Evolutionary conservation across 2,329 filamentous ascomycete species (phyloP).

Genomic region (Tolypocladium ophioglossoides): DNA sequence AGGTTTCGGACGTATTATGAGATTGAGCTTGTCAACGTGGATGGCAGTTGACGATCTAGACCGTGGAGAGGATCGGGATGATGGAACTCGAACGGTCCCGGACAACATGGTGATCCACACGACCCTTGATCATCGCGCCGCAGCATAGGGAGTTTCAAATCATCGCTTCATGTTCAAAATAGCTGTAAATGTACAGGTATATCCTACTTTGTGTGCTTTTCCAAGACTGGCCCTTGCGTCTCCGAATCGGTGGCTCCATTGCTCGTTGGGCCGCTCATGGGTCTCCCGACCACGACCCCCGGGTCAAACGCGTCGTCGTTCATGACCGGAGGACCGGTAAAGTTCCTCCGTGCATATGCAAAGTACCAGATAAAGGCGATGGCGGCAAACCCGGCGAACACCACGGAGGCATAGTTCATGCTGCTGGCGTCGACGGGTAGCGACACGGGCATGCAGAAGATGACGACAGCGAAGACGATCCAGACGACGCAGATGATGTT

Average conservation of each 20-base stretch:
- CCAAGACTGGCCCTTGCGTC: background rate
- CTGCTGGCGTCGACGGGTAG: conserved; percentile 42
- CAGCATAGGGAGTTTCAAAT: background rate
- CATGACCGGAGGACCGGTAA: conserved; percentile 43
- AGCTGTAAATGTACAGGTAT: background rate
- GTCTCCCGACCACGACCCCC: background rate
- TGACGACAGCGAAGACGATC: conserved; percentile 58
- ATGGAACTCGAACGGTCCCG: no score
- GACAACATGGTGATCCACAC: background rate
- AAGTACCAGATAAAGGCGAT: conserved; percentile 56
- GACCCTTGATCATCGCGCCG: background rate
- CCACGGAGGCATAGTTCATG: conserved; percentile 60
- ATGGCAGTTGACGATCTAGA: background rate
- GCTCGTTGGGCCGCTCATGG: background rate
- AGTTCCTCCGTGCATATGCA: conserved; percentile 50
- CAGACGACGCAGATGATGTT: conserved; percentile 59
- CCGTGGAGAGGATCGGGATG: background rate
- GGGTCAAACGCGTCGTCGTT: background rate
- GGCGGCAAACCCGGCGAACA: conserved; percentile 51
- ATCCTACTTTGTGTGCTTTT: background rate
- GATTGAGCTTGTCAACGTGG: background rate
- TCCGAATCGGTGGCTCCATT: background rate
- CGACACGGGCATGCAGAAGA: conserved; percentile 67
- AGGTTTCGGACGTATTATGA: conserved; percentile 2
- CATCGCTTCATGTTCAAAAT: background rate